Conservation (phyloP, 129 eudicot genomes). For the carrot (Daucus carota) region DNA sequence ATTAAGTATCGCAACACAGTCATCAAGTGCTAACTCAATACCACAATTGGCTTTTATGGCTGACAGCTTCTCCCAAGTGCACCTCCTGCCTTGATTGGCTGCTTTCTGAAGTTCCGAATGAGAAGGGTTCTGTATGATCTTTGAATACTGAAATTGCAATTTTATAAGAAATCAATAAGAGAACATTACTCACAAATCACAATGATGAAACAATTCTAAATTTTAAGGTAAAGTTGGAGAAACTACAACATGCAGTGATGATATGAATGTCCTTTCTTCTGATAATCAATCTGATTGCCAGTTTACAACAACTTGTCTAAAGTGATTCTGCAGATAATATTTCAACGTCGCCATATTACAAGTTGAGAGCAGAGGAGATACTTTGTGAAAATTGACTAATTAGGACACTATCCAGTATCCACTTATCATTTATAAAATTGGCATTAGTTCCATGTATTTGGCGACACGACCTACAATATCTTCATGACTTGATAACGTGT, state of each 20-base stretch:
- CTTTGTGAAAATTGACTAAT: neutral
- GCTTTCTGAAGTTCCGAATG: slow-evolving; percentile 78
- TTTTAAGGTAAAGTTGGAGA: neutral
- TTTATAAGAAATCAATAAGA: neutral
- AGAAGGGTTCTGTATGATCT: slow-evolving; percentile 86
- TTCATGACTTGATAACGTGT: neutral
- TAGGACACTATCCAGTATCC: too few species aligned
- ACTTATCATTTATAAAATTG: neutral
- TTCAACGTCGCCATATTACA: neutral
- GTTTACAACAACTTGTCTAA: neutral
- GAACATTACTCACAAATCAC: neutral
- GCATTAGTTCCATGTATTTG: neutral
- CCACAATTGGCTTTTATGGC: slow-evolving; percentile 96
- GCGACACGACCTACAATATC: neutral
- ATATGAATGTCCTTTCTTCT: neutral
- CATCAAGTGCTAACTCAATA: slow-evolving; percentile 88
- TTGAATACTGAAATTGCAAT: slow-evolving; percentile 47
- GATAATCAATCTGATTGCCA: neutral
- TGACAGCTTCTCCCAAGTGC: slow-evolving; percentile 98
- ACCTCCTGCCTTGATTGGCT: slow-evolving; percentile 86
- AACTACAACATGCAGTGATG: neutral
- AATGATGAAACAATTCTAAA: neutral
- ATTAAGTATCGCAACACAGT: slow-evolving; percentile 73
- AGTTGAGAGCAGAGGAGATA: neutral
- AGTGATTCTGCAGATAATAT: neutral